Evolutionary conservation across 1,139 yeast species (phyloP), one percentile per base, ranked within the genome.

Genomic region (Hyphopichia khmerensis): DNA sequence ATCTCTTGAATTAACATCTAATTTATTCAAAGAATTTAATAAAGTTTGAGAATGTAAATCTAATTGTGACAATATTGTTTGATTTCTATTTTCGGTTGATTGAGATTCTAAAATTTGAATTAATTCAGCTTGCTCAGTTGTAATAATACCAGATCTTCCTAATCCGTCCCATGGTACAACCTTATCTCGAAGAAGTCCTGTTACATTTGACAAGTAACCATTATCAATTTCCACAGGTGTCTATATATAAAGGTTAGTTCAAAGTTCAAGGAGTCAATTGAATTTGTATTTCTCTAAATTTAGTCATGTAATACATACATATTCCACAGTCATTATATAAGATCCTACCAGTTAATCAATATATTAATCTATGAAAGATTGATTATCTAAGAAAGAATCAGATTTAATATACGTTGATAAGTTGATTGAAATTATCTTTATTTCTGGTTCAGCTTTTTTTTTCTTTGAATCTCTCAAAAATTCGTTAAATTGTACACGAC

Each of bases 81-180:
- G 53, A 46, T 64, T 53, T 50, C 66, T 59, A 56, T 72, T 62
- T 47, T 72, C 72, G 48, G 62, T 47, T 24, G 71, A 59, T 56
- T 72, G 74, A 48, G 79, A 80, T 57, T 86, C 95, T 52, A 87
- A 73, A 36, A 77, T 72, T 60, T 83, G 84, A 57, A 88, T 72
- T 40, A 77, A 69, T 47, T 77, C 75, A 15, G 89, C 89, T 57
- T 87, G 90, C 46, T 79, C 82, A 41, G 75, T 75, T 17, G 82
- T 66, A 37, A 91, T 73, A 39, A 84, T 79, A 39, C 80, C 82
- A 11, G 95, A 84, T 47, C 96, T 77, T 16, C 88, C 83, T 55
- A 86, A 82, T 8, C 96, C 96, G 58, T 87, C 95, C 97, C 97
- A 91, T 21, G 96, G 95, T 46, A 91, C 80, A 29, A 95, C 85